A percentile compares a stretch with the other conserved stretches of the same genome.
Evolutionary conservation across 1,139 yeast species (phyloP).

Genomic region (Sugiyamaella paludigena): DNA sequence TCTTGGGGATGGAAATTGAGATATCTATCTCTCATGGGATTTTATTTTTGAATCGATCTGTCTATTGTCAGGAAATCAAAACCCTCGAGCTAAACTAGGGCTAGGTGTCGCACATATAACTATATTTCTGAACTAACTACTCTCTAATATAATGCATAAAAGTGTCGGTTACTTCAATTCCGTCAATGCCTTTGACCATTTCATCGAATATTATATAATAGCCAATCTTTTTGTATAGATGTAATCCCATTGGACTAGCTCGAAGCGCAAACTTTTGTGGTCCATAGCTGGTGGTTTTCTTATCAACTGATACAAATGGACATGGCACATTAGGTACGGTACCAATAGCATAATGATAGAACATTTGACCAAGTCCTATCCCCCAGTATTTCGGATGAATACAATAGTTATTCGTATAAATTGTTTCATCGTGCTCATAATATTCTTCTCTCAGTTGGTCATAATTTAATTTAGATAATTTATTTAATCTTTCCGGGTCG

Average conservation of each 20-base stretch:
- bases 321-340: slow-evolving; percentile 6
- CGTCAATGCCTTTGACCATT: neutral
- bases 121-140: no score
- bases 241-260: slow-evolving; percentile 12
- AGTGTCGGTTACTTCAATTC: no score
- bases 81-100: no score
- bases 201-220: neutral
- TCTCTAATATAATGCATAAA: no score
- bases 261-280: slow-evolving; percentile 12
- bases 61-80: no score
- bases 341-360: slow-evolving; percentile 2
- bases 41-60: no score
- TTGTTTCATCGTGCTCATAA: slow-evolving; percentile 1
- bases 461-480: neutral
- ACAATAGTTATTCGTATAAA: slow-evolving; percentile 5
- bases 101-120: no score
- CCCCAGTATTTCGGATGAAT: slow-evolving; percentile 14
- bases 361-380: slow-evolving; percentile 8
- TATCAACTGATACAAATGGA: slow-evolving; percentile 11
- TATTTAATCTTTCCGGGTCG: slow-evolving; percentile 2
- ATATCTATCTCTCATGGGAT: no score
- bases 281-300: slow-evolving; percentile 7
- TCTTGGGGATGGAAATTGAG: no score
- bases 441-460: slow-evolving; percentile 5
- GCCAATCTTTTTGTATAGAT: slow-evolving; percentile 12